phyloP scores from a whole-genome alignment of 2,329 filamentous ascomycete genomes.

The Ceratocystis cacaofunesta region DNA sequence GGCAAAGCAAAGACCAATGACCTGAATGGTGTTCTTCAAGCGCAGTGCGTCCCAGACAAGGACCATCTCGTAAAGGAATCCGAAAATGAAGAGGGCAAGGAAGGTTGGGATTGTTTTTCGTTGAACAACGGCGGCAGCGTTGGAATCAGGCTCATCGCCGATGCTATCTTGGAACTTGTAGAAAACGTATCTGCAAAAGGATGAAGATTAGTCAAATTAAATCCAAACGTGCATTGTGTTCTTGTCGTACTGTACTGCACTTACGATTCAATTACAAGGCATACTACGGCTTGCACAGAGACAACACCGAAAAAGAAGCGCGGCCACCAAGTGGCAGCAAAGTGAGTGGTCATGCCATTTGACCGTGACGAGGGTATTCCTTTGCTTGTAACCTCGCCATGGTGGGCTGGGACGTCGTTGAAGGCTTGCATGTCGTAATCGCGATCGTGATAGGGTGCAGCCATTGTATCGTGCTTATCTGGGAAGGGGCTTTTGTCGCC shows the following conservation, averaged over 20 bases:
- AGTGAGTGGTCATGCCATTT: conserved; percentile 38
- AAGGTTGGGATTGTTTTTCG: conserved; percentile 79
- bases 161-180: conserved; percentile 62
- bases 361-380: conserved; percentile 2
- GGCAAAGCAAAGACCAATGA: conserved; percentile 87
- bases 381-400: background rate
- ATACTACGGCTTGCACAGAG: conserved; percentile 61
- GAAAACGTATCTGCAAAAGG: conserved; percentile 60
- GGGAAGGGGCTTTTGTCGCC: conserved; percentile 10
- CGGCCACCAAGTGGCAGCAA: conserved; percentile 74
- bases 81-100: conserved; percentile 91
- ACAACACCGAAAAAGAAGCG: conserved; percentile 68
- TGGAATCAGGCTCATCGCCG: conserved; percentile 25
- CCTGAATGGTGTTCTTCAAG: conserved; percentile 94
- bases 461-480: conserved; percentile 11
- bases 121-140: conserved; percentile 30
- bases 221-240: background rate
- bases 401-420: conserved; percentile 2
- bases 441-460: conserved; percentile 8
- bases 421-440: conserved; percentile 13
- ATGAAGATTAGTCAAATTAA: background rate
- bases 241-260: conserved; percentile 24
- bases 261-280: conserved; percentile 75
- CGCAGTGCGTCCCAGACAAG: conserved; percentile 87
- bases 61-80: conserved; percentile 80